Evolutionary conservation across 371 early-diverging fungal species (phyloP).

Genomic region (Mortierella sp.): DNA sequence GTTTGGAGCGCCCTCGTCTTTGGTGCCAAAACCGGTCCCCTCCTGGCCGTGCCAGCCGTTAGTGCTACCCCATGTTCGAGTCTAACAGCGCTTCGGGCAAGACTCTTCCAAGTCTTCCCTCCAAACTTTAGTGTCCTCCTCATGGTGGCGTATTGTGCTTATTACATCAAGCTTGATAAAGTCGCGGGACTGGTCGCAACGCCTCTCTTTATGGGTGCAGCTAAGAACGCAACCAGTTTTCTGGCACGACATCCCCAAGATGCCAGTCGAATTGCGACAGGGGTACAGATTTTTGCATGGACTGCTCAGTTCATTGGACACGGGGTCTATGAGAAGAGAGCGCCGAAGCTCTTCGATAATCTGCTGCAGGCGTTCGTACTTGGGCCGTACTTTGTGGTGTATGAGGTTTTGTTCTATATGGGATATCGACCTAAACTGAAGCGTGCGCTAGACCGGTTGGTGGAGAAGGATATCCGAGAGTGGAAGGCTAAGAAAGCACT

Average conservation of each 20-base stretch:
- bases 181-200: slow-evolving; percentile 72
- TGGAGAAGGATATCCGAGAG: slow-evolving; percentile 70
- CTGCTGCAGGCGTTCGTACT: slow-evolving; percentile 88
- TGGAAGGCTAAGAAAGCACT: slow-evolving; percentile 57
- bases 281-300: slow-evolving; percentile 82
- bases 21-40: slow-evolving; percentile 64
- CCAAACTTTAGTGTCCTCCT: slow-evolving; percentile 69
- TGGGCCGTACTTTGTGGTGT: slow-evolving; percentile 93
- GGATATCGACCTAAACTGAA: slow-evolving; percentile 83
- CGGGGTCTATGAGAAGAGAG: slow-evolving; percentile 84
- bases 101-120: slow-evolving; percentile 32
- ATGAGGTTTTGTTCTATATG: slow-evolving; percentile 83
- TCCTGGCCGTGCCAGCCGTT: slow-evolving; percentile 31
- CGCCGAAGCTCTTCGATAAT: slow-evolving; percentile 89
- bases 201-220: slow-evolving; percentile 69
- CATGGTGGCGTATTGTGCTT: slow-evolving; percentile 66
- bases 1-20: slow-evolving; percentile 82
- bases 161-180: slow-evolving; percentile 85
- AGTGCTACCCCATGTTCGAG: background rate
- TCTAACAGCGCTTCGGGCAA: slow-evolving; percentile 5
- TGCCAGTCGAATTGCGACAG: slow-evolving; percentile 62
- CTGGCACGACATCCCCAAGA: slow-evolving; percentile 54
- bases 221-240: slow-evolving; percentile 68
- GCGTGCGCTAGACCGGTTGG: slow-evolving; percentile 66
- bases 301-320: slow-evolving; percentile 89